Conservation (phyloP, 2,329 filamentous ascomycete species). For the Aspergillus sp. region DNA sequence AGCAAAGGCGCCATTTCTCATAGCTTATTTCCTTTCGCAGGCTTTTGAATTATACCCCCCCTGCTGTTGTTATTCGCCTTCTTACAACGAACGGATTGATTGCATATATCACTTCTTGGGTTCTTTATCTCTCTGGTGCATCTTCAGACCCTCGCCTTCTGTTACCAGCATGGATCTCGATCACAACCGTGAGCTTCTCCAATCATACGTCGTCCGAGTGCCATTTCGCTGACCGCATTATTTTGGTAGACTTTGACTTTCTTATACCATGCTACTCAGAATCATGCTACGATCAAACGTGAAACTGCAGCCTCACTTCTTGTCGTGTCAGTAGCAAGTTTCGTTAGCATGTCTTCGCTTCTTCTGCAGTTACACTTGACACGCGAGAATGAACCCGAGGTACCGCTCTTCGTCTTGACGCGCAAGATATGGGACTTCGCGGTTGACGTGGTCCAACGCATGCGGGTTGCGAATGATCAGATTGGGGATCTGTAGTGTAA, state of each 20-base stretch:
- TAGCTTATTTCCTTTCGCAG: conserved; percentile 40
- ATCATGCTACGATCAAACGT: conserved; percentile 75
- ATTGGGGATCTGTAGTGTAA: conserved; percentile 24
- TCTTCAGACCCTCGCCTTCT: conserved; percentile 69
- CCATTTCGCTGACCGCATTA: not conserved
- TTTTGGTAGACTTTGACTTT: conserved; percentile 66
- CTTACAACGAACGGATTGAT: conserved; percentile 73
- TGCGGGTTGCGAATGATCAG: conserved; percentile 34
- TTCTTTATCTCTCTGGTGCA: conserved; percentile 68
- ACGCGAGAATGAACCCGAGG: conserved; percentile 60
- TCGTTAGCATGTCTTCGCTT: conserved; percentile 71
- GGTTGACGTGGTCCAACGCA: conserved; percentile 33
- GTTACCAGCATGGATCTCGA: conserved; percentile 75
- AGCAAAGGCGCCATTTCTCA: not conserved
- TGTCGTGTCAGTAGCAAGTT: conserved; percentile 74
- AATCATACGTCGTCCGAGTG: not conserved
- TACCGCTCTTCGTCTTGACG: conserved; percentile 56
- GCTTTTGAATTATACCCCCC: conserved; percentile 80
- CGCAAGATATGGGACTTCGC: conserved; percentile 43
- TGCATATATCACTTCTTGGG: conserved; percentile 71
- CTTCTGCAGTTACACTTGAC: conserved; percentile 66
- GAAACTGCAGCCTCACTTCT: conserved; percentile 76
- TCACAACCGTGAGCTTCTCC: conserved; percentile 61
- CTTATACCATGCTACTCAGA: conserved; percentile 74
- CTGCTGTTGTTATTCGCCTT: conserved; percentile 75